These are phyloP conservation scores for Camillea tinctor DNA, from an alignment of 2,329 filamentous ascomycete genomes.

Conservation along the genomic window DNA sequence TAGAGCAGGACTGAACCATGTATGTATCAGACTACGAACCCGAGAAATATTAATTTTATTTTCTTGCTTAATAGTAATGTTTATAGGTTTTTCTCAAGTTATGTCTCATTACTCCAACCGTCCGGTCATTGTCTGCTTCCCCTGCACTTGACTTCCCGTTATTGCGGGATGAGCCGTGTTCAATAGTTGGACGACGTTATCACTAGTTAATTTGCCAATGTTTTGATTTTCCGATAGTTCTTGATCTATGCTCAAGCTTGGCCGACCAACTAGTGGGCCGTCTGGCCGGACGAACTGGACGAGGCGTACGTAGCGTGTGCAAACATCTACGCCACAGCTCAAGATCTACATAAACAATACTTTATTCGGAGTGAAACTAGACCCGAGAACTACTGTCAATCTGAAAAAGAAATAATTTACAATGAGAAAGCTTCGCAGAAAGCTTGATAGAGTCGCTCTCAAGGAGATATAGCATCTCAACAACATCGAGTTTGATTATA, in stretches of 20 bases:
- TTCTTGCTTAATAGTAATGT: too few relatives aligned
- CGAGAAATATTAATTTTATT: too few relatives aligned
- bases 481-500: background rate
- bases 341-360: background rate
- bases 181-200: too few relatives aligned
- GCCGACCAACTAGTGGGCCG: background rate
- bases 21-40: too few relatives aligned
- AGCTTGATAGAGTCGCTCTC: background rate
- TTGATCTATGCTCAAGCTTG: background rate
- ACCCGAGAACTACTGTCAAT: background rate
- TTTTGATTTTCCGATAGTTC: background rate
- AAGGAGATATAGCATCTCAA: background rate
- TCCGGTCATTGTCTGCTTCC: too few relatives aligned
- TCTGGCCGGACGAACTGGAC: background rate
- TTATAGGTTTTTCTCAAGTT: too few relatives aligned
- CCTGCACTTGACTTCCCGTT: too few relatives aligned
- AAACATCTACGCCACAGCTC: background rate
- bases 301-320: background rate
- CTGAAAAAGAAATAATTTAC: background rate
- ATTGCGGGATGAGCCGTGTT: too few relatives aligned
- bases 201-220: too few relatives aligned
- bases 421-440: background rate
- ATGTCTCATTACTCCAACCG: too few relatives aligned
- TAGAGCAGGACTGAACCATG: too few relatives aligned
- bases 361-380: background rate